Evolutionary conservation across 2,329 filamentous ascomycete genomes (phyloP), one percentile per base, ranked within the genome.

Genomic region (Colletotrichum destructivum): DNA sequence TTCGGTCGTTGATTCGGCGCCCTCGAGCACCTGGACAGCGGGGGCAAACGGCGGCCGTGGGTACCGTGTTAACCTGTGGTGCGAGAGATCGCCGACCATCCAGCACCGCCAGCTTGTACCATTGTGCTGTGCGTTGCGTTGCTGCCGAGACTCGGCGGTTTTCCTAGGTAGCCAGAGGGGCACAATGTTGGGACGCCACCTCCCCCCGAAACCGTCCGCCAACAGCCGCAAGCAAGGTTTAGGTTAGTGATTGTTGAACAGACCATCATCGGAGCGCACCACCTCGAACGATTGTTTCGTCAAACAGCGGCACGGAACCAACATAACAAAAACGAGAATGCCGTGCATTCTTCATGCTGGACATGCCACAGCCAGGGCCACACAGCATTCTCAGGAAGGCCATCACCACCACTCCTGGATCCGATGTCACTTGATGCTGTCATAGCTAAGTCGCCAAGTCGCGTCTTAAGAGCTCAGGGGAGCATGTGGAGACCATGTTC

Each of bases 151-250:
- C 52, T 15, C 21, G 15, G 16, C 52, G 13, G 38, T 12, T 42
- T 40, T 40, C n/a, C 4, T 21, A 31, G 26, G 5, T 31, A 64
- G 62, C 13, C 38, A 16, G 57, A 60, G 16, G 15, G 31, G 40
- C 62, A 59, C 62, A 51, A 42, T 49, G 44, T 57, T 57, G 60
- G 23, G n/a, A 35, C 31, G 66, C 66, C 42, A 44, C 31, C 66
- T 21, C 23, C 51, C 35, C 42, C 60, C 51, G 44, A 46, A 64
- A 42, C 60, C 44, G 52, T 44, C 60, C 21, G 18, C n/a, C 44
- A 40, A 52, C 46, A n/a, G 15, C 38, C 66, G 47, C 66, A 64
- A 69, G 49, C 60, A 64, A 69, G 42, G 35, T 57, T 69, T 46
- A 21, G 51, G 66, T 69, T 52, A 21, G 51, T 60, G 31, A 57